A percentile compares a stretch with the other conserved stretches of the same genome.
phyloP scores from a whole-genome alignment of 805 yeast genomes.

The Barnettozyma salicaria region DNA sequence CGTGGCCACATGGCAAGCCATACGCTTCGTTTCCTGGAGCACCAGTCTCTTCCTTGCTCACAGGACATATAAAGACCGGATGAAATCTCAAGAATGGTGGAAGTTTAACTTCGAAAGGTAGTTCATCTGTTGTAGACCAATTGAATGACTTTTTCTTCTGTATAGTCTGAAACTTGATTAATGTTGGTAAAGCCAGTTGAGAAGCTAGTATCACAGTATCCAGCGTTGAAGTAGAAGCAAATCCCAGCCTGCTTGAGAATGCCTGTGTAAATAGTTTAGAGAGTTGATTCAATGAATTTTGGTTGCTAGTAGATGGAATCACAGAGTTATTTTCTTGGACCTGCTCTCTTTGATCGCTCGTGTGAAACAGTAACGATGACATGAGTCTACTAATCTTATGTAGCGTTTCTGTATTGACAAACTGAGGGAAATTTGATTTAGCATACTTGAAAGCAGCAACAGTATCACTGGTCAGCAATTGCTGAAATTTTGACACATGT shows the following conservation, averaged over 20 bases:
- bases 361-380: background rate
- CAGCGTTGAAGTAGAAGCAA: constrained; percentile 49
- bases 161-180: constrained; percentile 42
- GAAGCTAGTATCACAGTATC: constrained; percentile 46
- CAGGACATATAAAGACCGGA: constrained; percentile 67
- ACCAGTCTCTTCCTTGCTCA: constrained; percentile 57
- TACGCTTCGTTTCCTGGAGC: constrained; percentile 49
- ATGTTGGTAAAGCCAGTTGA: constrained; percentile 45
- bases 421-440: constrained; percentile 32
- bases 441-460: constrained; percentile 41
- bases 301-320: constrained; percentile 12
- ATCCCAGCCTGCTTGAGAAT: constrained; percentile 42
- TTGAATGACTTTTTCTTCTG: constrained; percentile 36
- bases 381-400: constrained; percentile 37
- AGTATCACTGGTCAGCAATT: constrained; percentile 22
- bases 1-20: constrained; percentile 58
- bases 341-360: background rate
- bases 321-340: too few species aligned
- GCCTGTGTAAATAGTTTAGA: constrained; percentile 38
- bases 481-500: constrained; percentile 38
- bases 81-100: constrained; percentile 51
- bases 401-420: constrained; percentile 32
- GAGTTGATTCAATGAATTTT: constrained; percentile 27
- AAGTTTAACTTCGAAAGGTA: constrained; percentile 55
- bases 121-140: constrained; percentile 54